A percentile compares a stretch with the other conserved stretches of the same genome.
phyloP scores from a whole-genome alignment of 257 asterid genomes.

The Capsicum rhomboideum region DNA sequence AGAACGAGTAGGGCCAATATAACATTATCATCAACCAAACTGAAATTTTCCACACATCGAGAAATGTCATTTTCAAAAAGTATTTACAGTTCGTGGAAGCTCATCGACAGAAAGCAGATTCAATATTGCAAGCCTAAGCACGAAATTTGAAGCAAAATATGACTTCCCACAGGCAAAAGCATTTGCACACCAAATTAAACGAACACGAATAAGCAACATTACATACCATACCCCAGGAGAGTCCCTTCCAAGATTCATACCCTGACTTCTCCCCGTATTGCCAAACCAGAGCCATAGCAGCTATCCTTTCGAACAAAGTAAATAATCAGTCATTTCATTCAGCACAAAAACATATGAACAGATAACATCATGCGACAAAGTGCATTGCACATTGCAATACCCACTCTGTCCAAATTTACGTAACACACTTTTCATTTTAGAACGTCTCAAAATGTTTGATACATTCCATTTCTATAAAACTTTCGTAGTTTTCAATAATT shows the following conservation, averaged over 20 bases:
- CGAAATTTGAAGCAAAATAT: background rate
- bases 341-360: background rate
- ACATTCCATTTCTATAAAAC: background rate
- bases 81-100: background rate
- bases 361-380: background rate
- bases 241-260: constrained; percentile 91
- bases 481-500: background rate
- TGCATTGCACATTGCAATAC: background rate
- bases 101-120: background rate
- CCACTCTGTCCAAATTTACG: background rate
- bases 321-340: background rate
- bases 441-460: background rate
- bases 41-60: background rate
- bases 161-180: background rate
- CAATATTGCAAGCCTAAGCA: background rate
- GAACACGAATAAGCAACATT: background rate
- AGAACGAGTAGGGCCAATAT: background rate
- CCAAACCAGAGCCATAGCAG: constrained; percentile 97
- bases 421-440: background rate
- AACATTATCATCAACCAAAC: background rate
- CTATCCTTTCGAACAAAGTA: constrained; percentile 39
- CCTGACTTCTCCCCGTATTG: constrained; percentile 88
- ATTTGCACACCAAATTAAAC: background rate
- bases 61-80: background rate
- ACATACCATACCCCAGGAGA: constrained; percentile 97